phyloP scores from a whole-genome alignment of 257 asterid genomes.

The Striga asiatica region DNA sequence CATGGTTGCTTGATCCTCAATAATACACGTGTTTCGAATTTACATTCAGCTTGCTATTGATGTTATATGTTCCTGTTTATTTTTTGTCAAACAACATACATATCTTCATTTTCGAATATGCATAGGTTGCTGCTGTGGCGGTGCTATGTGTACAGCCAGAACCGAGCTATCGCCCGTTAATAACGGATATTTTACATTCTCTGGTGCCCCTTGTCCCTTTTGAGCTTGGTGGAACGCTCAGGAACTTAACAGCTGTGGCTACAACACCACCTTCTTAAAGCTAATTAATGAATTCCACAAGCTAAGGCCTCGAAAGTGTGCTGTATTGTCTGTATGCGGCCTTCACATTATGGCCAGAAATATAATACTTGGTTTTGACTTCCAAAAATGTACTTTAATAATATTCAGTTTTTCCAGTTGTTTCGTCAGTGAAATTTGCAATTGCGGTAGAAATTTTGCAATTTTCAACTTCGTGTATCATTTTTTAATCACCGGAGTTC shows the following conservation, averaged over 20 bases:
- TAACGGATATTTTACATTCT: slow-evolving; percentile 69
- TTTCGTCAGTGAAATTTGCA: neutral
- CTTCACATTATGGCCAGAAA: neutral
- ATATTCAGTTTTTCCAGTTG: neutral
- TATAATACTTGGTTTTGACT: neutral
- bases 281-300: neutral
- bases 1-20: too few relatives aligned
- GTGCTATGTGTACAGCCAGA: slow-evolving; percentile 72
- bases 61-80: too few relatives aligned
- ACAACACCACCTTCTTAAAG: neutral
- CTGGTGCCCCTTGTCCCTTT: slow-evolving; percentile 66
- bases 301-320: neutral
- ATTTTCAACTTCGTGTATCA: neutral
- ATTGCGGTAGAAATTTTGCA: too few relatives aligned
- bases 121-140: slow-evolving; percentile 85
- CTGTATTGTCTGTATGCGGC: neutral
- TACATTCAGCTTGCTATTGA: neutral
- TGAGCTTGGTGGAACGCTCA: slow-evolving; percentile 60
- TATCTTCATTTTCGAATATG: neutral
- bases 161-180: slow-evolving; percentile 73
- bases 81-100: neutral
- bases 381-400: too few relatives aligned
- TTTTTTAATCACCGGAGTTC: neutral
- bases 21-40: neutral
- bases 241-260: slow-evolving; percentile 13